Percentiles rank a stretch among this genome's conserved stretches.
Evolutionary conservation across 2,329 filamentous ascomycete species (phyloP).

Genomic region (Tricladium varicosporioides): DNA sequence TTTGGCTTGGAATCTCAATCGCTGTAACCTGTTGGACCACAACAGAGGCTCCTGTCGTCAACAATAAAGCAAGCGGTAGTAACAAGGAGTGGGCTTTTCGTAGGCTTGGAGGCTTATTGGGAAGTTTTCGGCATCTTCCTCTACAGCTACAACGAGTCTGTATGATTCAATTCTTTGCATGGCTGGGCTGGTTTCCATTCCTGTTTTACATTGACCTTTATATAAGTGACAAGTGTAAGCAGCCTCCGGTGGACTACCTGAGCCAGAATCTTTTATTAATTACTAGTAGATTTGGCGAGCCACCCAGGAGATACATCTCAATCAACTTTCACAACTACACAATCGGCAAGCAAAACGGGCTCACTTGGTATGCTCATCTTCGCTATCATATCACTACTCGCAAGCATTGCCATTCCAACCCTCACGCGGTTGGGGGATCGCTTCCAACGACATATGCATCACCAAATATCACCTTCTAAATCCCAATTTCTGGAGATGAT

Average conservation of each 20-base stretch:
- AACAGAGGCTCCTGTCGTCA: neutral
- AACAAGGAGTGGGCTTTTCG: neutral
- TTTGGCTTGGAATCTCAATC: conserved; percentile 6
- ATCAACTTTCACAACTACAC: too few relatives aligned
- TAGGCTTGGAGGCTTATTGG: neutral
- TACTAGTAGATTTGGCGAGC: neutral
- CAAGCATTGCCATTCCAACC: conserved; percentile 1
- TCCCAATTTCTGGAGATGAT: neutral
- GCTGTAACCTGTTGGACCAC: neutral
- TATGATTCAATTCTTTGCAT: conserved; percentile 29
- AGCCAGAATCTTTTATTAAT: neutral
- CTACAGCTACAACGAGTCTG: conserved; percentile 18
- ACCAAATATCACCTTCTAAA: too few relatives aligned
- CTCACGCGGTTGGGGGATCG: too few relatives aligned
- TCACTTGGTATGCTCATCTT: too few relatives aligned
- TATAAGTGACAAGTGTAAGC: too few relatives aligned
- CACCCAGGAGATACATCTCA: neutral
- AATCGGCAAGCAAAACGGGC: too few relatives aligned
- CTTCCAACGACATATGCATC: too few relatives aligned
- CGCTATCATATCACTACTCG: conserved; percentile 6
- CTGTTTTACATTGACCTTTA: conserved; percentile 36
- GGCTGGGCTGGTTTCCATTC: conserved; percentile 37
- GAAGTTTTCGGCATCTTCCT: conserved; percentile 9
- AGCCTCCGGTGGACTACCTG: too few relatives aligned
- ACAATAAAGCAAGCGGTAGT: neutral